Evolutionary conservation across 2,329 filamentous ascomycete species (phyloP).

Genomic region (Ascochyta koolunga): DNA sequence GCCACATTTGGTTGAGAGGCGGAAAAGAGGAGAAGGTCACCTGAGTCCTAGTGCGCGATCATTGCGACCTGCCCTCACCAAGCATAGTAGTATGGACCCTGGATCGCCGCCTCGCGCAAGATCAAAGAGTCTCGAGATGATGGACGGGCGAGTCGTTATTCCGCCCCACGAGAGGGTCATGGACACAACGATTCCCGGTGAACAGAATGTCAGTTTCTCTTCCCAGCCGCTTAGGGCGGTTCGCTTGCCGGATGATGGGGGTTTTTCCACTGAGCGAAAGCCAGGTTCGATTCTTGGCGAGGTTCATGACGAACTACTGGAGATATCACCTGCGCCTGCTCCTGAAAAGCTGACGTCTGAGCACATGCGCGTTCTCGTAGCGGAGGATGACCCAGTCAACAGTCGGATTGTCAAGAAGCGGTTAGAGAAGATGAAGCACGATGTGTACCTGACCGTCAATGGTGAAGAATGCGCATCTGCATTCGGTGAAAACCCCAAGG

Average conservation of each 20-base stretch:
- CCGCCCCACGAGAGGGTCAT: conserved; percentile 45
- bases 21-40: conserved; percentile 28
- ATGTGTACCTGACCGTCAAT: conserved; percentile 75
- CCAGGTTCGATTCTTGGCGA: conserved; percentile 39
- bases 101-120: conserved; percentile 16
- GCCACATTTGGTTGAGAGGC: conserved; percentile 49
- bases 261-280: conserved; percentile 20
- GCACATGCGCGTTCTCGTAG: conserved; percentile 72
- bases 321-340: conserved; percentile 9
- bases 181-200: conserved; percentile 53
- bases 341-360: conserved; percentile 39
- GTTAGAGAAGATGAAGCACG: conserved; percentile 76
- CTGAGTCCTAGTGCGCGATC: conserved; percentile 32
- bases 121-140: conserved; percentile 37
- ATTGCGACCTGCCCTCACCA: conserved; percentile 30
- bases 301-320: conserved; percentile 26
- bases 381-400: conserved; percentile 89
- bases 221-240: conserved; percentile 53
- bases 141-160: conserved; percentile 15
- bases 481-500: conserved; percentile 66
- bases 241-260: conserved; percentile 53
- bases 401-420: conserved; percentile 81
- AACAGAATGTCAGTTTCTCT: conserved; percentile 49
- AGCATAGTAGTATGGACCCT: conserved; percentile 35
- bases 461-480: conserved; percentile 81